Evolutionary conservation across 2,329 filamentous ascomycete genomes (phyloP).

Genomic region (Xylariaceae sp.): DNA sequence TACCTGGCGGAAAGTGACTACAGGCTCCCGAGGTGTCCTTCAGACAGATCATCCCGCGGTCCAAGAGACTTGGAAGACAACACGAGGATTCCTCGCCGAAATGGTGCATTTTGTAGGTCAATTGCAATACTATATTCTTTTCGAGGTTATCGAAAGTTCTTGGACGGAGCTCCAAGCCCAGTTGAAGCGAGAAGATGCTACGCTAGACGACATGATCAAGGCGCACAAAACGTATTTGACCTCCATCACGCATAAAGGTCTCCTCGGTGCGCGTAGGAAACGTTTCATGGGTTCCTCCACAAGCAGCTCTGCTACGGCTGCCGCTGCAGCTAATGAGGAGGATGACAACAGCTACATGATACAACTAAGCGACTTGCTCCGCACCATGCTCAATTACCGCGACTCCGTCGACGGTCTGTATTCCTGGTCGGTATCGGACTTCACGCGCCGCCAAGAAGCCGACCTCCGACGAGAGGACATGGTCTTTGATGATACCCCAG

Average conservation of each 20-base stretch:
- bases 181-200: conserved; percentile 78
- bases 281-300: conserved; percentile 40
- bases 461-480: conserved; percentile 45
- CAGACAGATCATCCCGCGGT: conserved; percentile 65
- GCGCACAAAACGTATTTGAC: conserved; percentile 89
- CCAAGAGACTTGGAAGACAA: conserved; percentile 79
- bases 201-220: conserved; percentile 88
- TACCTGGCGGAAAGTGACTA: conserved; percentile 95
- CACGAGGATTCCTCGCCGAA: conserved; percentile 82
- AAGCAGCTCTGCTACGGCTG: conserved; percentile 30
- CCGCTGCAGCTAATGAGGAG: conserved; percentile 47
- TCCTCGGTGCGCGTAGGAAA: conserved; percentile 66
- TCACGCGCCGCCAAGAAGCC: conserved; percentile 81
- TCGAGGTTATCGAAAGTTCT: conserved; percentile 94
- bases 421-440: conserved; percentile 90
- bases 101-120: conserved; percentile 99
- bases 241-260: conserved; percentile 91
- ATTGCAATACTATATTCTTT: conserved; percentile 96
- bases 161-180: conserved; percentile 86
- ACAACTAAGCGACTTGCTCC: conserved; percentile 87
- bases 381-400: conserved; percentile 89
- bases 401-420: conserved; percentile 92
- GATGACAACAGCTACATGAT: conserved; percentile 74
- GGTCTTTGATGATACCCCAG: conserved; percentile 38
- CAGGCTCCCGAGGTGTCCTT: conserved; percentile 85